Evolutionary conservation across 2,329 filamentous ascomycete species (phyloP).

Genomic region (Penicillium aurantiogriseum): DNA sequence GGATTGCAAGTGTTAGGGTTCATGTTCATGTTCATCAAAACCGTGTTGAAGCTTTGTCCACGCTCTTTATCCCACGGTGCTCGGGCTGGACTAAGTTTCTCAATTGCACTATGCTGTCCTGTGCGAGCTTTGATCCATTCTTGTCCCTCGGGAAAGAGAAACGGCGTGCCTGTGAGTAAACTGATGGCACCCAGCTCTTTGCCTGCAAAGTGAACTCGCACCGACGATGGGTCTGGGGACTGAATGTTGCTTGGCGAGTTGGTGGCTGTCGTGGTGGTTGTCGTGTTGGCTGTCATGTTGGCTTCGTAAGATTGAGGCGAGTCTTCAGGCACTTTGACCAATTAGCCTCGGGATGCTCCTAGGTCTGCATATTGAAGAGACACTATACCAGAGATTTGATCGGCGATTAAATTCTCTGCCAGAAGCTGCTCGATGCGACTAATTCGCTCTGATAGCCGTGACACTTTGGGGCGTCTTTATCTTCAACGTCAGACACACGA

Average conservation of each 20-base stretch:
- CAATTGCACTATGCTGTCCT: conserved; percentile 39
- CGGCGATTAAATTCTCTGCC: conserved; percentile 29
- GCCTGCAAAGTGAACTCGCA: conserved; percentile 50
- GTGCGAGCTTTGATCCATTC: conserved; percentile 51
- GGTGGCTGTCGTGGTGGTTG: conserved; percentile 11
- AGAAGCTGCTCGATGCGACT: conserved; percentile 43
- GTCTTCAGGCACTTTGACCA: conserved; percentile 3
- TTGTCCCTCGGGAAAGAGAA: conserved; percentile 49
- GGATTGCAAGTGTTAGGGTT: conserved; percentile 19
- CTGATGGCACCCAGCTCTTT: conserved; percentile 50
- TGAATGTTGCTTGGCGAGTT: conserved; percentile 21
- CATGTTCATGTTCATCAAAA: conserved; percentile 21
- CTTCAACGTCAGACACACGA: not conserved
- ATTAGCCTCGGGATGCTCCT: not conserved
- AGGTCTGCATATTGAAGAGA: not conserved
- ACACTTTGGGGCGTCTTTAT: conserved; percentile 26
- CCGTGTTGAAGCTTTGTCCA: conserved; percentile 21
- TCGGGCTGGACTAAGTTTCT: conserved; percentile 27
- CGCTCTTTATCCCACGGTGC: conserved; percentile 39
- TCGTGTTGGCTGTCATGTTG: conserved; percentile 9
- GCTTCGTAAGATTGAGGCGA: conserved; percentile 6
- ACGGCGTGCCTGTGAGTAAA: conserved; percentile 50
- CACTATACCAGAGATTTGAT: conserved; percentile 23
- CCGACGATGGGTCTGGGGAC: conserved; percentile 26
- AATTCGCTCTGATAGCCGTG: conserved; percentile 40